Percentiles rank a stretch among this genome's conserved stretches.
phyloP scores from a whole-genome alignment of 805 yeast genomes.

The Kazachstania africana region DNA sequence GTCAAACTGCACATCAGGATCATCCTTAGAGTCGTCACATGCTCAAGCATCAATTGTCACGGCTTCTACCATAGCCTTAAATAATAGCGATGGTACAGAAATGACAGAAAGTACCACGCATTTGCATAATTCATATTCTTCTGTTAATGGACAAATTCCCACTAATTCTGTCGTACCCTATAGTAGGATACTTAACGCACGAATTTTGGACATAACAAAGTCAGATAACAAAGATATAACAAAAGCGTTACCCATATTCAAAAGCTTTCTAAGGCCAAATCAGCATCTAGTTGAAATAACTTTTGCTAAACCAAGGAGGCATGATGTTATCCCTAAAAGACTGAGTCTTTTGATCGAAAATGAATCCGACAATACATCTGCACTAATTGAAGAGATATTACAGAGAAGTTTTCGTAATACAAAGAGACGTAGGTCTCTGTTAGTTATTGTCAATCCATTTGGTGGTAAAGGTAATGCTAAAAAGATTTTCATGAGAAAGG shows the following conservation, averaged over 20 bases:
- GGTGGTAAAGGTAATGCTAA: slow-evolving; percentile 81
- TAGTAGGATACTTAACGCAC: slow-evolving; percentile 22
- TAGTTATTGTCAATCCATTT: slow-evolving; percentile 76
- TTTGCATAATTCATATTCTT: slow-evolving; percentile 7
- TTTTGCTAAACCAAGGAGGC: slow-evolving; percentile 27
- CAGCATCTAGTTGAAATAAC: slow-evolving; percentile 22
- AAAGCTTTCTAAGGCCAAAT: slow-evolving; percentile 1
- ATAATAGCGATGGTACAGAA: background rate
- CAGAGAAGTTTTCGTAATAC: slow-evolving; percentile 30
- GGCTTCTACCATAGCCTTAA: background rate
- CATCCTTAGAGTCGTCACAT: background rate
- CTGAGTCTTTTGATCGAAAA: slow-evolving; percentile 22
- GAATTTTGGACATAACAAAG: slow-evolving; percentile 3
- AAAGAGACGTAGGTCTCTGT: slow-evolving; percentile 34
- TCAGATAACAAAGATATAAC: slow-evolving; percentile 2
- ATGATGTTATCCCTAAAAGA: slow-evolving; percentile 28
- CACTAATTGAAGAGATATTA: slow-evolving; percentile 26
- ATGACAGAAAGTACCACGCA: background rate
- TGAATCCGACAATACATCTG: slow-evolving; percentile 1
- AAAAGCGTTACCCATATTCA: slow-evolving; percentile 1
- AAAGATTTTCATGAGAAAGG: slow-evolving; percentile 39
- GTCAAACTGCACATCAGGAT: background rate
- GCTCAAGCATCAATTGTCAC: background rate
- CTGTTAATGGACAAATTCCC: slow-evolving; percentile 22
- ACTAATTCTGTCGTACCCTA: slow-evolving; percentile 26